Evolutionary conservation across 305 asterid genomes (phyloP), one percentile per base, ranked within the genome.

Genomic region (Rubia occidens): DNA sequence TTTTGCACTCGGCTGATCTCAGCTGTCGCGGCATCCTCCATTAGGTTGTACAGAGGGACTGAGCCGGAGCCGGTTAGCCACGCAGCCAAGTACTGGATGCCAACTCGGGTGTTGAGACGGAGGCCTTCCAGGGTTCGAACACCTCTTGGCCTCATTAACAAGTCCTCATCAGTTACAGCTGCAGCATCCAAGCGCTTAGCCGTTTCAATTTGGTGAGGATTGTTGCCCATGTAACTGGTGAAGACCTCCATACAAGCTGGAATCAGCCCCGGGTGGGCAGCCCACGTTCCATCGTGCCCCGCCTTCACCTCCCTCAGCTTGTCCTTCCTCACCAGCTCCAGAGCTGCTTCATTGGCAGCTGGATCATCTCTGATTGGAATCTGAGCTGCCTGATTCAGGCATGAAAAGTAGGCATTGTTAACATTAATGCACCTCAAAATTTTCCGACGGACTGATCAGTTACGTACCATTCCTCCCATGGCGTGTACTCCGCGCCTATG

Each of bases 241-340:
- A 89, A 90, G 32, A 87, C 95, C 61, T 89, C 87, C 72, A 68
- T 75, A 51, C 89, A 87, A n/a, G 84, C 66, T 0, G 95, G 95
- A 74, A 92, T 88, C 14, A 92, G 77, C 20, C 98, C 98, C 0
- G 98, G 98, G 81, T 90, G 97, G 8, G 98, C 98, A 17, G 98
- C 98, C 97, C 97, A 92, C 0, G 98, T 92, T 26, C 98, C 98
- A 53, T 92, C 98, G 59, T 90, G 98, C 60, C 98, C 98, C 1
- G 98, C 98, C 61, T 67, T 78, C 68, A 85, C 98, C 78, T 92
- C 97, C 62, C 96, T 64, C 60, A 78, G 76, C 62, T 90, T 92
- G 82, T 92, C 98, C 75, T 83, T 85, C 75, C 82, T 71, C 0
- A 92, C 97, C 61, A 89, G 53, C 70, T 90, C 98, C 72, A 90